Evolutionary conservation across 2,329 filamentous ascomycete genomes (phyloP).

Genomic region (Cytospora piceicola): DNA sequence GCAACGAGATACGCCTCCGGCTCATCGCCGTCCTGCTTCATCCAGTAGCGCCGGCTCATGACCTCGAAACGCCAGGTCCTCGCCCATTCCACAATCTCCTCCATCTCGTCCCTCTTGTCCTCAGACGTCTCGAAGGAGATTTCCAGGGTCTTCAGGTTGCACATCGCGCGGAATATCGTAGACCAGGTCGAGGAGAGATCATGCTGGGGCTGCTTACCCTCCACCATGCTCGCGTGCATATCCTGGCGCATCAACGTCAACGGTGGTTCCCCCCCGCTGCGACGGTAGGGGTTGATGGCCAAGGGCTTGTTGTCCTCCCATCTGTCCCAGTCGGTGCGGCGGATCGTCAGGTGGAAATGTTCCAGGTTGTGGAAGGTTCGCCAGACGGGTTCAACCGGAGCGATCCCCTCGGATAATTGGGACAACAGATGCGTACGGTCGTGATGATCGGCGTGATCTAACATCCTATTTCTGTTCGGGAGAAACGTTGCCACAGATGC

Average conservation of each 20-base stretch:
- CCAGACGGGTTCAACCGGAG: conserved; percentile 11
- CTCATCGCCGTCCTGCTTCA: not conserved
- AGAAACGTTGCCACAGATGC: not conserved
- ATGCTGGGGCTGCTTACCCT: not conserved
- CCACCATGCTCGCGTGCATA: not conserved
- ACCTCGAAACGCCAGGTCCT: conserved; percentile 20
- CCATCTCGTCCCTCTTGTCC: conserved; percentile 19
- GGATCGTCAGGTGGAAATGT: conserved; percentile 21
- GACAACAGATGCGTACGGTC: not conserved
- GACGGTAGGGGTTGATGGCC: conserved; percentile 7
- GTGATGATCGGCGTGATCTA: not conserved
- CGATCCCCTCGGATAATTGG: not conserved
- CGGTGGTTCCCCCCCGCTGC: not conserved
- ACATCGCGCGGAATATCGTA: conserved; percentile 12
- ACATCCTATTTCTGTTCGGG: too few species aligned
- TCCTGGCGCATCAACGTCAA: not conserved
- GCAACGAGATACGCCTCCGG: not conserved
- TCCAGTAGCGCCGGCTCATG: conserved; percentile 19
- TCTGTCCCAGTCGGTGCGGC: conserved; percentile 21
- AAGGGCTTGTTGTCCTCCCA: conserved; percentile 11
- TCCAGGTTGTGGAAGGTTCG: conserved; percentile 6
- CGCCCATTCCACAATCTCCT: conserved; percentile 20
- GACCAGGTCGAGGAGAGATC: not conserved
- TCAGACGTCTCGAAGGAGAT: conserved; percentile 26
- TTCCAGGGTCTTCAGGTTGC: conserved; percentile 20